phyloP scores from a whole-genome alignment of 2,329 filamentous ascomycete genomes.

The Diaporthe ilicicola region DNA sequence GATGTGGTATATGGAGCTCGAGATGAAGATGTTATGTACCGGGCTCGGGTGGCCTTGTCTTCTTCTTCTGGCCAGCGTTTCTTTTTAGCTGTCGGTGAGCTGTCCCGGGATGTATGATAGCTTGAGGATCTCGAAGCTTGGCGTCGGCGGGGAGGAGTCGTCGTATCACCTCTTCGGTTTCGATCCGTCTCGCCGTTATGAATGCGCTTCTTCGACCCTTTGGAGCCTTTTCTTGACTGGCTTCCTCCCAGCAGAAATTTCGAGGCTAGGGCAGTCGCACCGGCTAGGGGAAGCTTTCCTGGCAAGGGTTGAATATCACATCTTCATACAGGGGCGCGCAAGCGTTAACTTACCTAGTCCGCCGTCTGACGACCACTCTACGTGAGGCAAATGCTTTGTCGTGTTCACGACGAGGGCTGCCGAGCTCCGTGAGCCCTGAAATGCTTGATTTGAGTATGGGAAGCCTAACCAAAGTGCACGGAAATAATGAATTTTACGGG shows the following conservation, averaged over 20 bases:
- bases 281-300: slow-evolving; percentile 24
- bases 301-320: background rate
- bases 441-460: background rate
- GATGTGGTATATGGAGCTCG: background rate
- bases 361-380: slow-evolving; percentile 24
- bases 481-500: background rate
- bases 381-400: slow-evolving; percentile 22
- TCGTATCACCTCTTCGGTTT: background rate
- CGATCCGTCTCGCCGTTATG: background rate
- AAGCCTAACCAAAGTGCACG: background rate
- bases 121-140: background rate
- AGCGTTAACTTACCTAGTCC: slow-evolving; percentile 9
- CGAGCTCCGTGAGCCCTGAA: slow-evolving; percentile 9
- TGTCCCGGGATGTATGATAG: background rate
- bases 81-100: background rate
- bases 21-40: background rate
- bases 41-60: background rate
- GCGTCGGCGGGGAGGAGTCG: background rate
- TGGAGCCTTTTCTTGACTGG: background rate
- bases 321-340: background rate
- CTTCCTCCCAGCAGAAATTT: background rate
- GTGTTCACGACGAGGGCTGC: slow-evolving; percentile 17
- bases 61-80: background rate
- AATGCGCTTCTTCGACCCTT: background rate
- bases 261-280: background rate